Conservation (phyloP, 208 protist genomes). For the Crithidia brevicula region DNA sequence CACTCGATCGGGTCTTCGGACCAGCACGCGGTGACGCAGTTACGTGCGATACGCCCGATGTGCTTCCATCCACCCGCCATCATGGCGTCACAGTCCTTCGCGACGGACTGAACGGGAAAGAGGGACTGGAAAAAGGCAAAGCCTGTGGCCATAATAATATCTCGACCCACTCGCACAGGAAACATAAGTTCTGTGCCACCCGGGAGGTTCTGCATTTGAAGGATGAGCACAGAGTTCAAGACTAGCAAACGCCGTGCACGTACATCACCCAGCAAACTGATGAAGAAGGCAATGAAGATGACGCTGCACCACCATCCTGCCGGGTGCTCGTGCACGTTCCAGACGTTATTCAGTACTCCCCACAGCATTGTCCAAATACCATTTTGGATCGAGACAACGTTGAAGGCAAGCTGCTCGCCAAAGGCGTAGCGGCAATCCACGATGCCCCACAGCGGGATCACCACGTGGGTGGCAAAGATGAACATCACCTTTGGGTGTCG, state of each 20-base stretch:
- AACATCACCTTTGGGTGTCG: constrained; percentile 30
- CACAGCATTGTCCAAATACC: constrained; percentile 38
- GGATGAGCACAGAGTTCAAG: constrained; percentile 52
- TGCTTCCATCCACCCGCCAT: constrained; percentile 37
- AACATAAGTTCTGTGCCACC: constrained; percentile 32
- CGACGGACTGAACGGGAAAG: constrained; percentile 40
- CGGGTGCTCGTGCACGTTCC: constrained; percentile 30
- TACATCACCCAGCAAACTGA: constrained; percentile 63
- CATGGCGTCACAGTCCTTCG: constrained; percentile 38
- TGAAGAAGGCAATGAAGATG: constrained; percentile 41
- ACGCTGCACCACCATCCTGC: constrained; percentile 65
- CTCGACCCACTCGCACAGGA: constrained; percentile 44
- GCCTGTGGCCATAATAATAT: constrained; percentile 40
- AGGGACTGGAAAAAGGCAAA: constrained; percentile 55
- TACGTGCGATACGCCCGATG: constrained; percentile 33
- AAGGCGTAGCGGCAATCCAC: constrained; percentile 49
- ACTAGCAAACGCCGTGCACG: constrained; percentile 48
- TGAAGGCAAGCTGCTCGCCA: constrained; percentile 50
- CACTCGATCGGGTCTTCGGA: constrained; percentile 55
- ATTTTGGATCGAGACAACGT: constrained; percentile 30
- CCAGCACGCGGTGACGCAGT: constrained; percentile 47
- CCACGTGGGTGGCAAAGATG: constrained; percentile 41
- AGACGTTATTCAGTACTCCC: constrained; percentile 45
- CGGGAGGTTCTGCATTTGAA: constrained; percentile 53
- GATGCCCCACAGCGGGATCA: constrained; percentile 45